These are phyloP conservation scores for Mycena olivaceomarginata DNA, from an alignment of 768 basidiomycete species.

Conservation along the genomic window DNA sequence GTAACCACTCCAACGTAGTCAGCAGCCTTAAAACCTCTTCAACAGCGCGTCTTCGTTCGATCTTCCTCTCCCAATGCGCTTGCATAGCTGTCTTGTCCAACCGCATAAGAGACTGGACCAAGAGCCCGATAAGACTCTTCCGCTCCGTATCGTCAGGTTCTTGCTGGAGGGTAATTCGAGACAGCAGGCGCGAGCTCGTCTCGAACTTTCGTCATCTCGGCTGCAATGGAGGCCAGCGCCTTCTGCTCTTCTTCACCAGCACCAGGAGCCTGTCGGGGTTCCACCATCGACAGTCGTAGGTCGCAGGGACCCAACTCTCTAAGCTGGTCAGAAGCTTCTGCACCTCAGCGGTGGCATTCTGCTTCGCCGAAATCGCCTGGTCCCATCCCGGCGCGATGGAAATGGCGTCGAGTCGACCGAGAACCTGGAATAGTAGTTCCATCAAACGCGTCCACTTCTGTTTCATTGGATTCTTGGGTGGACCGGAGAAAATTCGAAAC, in stretches of 20 bases:
- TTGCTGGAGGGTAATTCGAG: conserved; percentile 14
- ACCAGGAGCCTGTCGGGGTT: background rate
- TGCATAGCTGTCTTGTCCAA: conserved; percentile 22
- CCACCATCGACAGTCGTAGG: background rate
- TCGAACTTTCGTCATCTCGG: conserved; percentile 28
- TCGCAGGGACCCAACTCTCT: conserved; percentile 6
- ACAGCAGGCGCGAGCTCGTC: conserved; percentile 31
- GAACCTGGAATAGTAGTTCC: conserved; percentile 35
- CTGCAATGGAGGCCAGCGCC: conserved; percentile 8
- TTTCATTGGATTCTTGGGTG: conserved; percentile 9
- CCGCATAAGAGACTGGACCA: conserved; percentile 19
- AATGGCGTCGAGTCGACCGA: conserved; percentile 33
- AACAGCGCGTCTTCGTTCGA: conserved; percentile 17
- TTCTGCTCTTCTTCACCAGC: conserved; percentile 21
- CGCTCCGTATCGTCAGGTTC: conserved; percentile 10
- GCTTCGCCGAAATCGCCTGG: background rate
- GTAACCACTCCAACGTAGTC: conserved; percentile 22
- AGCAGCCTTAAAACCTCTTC: conserved; percentile 28
- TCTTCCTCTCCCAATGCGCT: conserved; percentile 12
- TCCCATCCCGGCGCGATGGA: conserved; percentile 23
- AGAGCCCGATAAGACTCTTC: conserved; percentile 4
- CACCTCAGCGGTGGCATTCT: background rate
- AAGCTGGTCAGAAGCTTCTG: conserved; percentile 14
- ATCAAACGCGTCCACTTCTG: conserved; percentile 31
- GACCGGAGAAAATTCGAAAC: conserved; percentile 25